phyloP scores from a whole-genome alignment of 805 yeast genomes.

The Brettanomyces sp. region DNA sequence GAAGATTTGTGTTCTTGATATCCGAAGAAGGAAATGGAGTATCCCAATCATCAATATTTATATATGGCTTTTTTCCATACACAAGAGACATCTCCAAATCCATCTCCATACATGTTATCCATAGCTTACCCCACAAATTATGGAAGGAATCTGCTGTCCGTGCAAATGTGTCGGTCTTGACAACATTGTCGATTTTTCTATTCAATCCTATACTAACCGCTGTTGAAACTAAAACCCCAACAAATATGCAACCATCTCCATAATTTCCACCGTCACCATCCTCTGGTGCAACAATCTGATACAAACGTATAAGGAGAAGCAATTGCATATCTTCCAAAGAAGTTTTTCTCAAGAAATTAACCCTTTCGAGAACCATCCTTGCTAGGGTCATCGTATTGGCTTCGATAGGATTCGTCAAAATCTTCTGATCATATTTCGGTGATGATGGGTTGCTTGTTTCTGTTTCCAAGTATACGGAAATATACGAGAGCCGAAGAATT shows the following conservation, averaged over 20 bases:
- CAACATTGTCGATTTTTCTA: slow-evolving; percentile 22
- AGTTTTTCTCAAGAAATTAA: slow-evolving; percentile 29
- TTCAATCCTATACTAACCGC: slow-evolving; percentile 38
- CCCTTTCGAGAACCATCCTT: slow-evolving; percentile 28
- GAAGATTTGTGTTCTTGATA: slow-evolving; percentile 8
- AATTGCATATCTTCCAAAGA: slow-evolving; percentile 36
- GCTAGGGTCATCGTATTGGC: slow-evolving; percentile 30
- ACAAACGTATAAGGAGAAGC: slow-evolving; percentile 29
- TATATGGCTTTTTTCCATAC: slow-evolving; percentile 15
- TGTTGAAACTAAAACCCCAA: slow-evolving; percentile 29
- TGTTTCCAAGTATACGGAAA: slow-evolving; percentile 12
- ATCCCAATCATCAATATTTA: slow-evolving; percentile 11
- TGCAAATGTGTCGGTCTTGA: neutral
- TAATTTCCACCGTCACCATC: slow-evolving; percentile 41
- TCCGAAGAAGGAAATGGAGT: slow-evolving; percentile 9
- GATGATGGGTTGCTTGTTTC: slow-evolving; percentile 14
- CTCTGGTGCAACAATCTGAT: slow-evolving; percentile 36
- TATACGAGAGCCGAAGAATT: slow-evolving; percentile 20
- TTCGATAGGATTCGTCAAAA: slow-evolving; percentile 29
- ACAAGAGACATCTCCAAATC: slow-evolving; percentile 17
- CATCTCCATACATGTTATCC: slow-evolving; percentile 16
- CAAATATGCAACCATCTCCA: slow-evolving; percentile 29
- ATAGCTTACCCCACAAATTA: slow-evolving; percentile 22
- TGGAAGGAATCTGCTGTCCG: slow-evolving; percentile 8
- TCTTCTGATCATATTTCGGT: neutral